Percentiles rank a stretch among this genome's conserved stretches.
Evolutionary conservation across 2,329 filamentous ascomycete species (phyloP).

Genomic region (Diaporthe ilicicola): DNA sequence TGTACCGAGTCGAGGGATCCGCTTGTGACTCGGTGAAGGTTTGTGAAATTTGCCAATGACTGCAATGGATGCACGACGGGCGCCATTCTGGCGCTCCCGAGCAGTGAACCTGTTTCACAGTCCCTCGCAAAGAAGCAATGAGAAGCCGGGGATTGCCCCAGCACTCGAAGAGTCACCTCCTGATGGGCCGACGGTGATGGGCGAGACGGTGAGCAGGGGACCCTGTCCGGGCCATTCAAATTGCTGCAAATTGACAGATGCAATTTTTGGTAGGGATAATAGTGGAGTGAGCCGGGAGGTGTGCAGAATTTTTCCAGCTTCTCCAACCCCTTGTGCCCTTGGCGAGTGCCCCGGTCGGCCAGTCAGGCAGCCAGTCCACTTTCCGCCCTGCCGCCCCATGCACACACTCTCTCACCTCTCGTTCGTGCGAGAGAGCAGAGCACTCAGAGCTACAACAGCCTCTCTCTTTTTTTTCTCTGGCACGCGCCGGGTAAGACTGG

Average conservation of each 20-base stretch:
- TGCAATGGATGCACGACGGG: constrained; percentile 1
- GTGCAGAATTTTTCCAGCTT: constrained; percentile 32
- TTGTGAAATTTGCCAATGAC: constrained; percentile 12
- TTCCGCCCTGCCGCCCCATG: no score
- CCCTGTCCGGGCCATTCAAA: constrained; percentile 20
- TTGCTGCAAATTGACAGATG: constrained; percentile 28
- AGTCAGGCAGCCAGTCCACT: no score
- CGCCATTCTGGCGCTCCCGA: constrained; percentile 15
- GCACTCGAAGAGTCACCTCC: constrained; percentile 16
- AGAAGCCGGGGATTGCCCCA: neutral
- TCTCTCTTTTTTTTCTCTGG: constrained; percentile 25
- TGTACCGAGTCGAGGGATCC: constrained; percentile 22
- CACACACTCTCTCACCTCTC: neutral
- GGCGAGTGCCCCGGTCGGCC: constrained; percentile 1
- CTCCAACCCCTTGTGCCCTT: constrained; percentile 19
- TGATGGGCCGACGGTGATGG: constrained; percentile 4
- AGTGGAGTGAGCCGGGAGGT: constrained; percentile 26
- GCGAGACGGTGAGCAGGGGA: constrained; percentile 28
- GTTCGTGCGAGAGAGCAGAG: constrained; percentile 15
- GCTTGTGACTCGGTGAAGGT: constrained; percentile 24
- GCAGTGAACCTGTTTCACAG: constrained; percentile 9
- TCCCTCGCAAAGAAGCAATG: neutral
- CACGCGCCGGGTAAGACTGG: constrained; percentile 31
- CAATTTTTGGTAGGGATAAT: constrained; percentile 16
- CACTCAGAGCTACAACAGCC: constrained; percentile 3